Evolutionary conservation across 2,329 filamentous ascomycete species (phyloP).

Genomic region (Penicillium sp.): DNA sequence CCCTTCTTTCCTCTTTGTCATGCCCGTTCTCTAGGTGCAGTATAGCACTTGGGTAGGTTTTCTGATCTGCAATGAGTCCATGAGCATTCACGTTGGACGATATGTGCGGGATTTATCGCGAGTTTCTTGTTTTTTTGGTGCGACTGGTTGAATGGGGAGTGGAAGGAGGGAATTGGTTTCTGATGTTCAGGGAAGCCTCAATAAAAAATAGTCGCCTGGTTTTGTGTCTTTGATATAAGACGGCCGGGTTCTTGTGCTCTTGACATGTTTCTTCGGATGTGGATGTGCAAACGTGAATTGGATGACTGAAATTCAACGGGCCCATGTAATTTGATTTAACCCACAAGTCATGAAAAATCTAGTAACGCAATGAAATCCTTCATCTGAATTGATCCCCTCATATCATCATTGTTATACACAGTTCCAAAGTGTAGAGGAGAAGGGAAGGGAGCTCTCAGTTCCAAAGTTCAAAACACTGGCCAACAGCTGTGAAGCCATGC

Average conservation of each 20-base stretch:
- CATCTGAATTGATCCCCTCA: no score
- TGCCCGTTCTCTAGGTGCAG: background rate
- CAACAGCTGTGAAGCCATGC: background rate
- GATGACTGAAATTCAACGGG: slow-evolving; percentile 21
- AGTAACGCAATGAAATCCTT: slow-evolving; percentile 12
- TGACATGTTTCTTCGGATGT: slow-evolving; percentile 19
- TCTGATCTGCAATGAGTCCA: slow-evolving; percentile 1
- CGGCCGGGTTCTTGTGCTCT: slow-evolving; percentile 9
- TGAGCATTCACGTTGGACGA: slow-evolving; percentile 4
- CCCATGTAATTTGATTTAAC: slow-evolving; percentile 32
- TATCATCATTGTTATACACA: no score
- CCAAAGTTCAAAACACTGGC: background rate
- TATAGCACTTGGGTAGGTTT: background rate
- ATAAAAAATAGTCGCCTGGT: slow-evolving; percentile 1
- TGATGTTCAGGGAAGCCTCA: background rate
- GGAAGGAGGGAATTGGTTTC: background rate
- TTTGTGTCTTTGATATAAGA: background rate
- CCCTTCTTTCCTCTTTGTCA: slow-evolving; percentile 2
- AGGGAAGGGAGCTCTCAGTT: no score
- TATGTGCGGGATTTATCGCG: slow-evolving; percentile 2
- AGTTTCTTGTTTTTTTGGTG: background rate
- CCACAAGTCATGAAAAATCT: slow-evolving; percentile 26
- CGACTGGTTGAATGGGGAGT: slow-evolving; percentile 2
- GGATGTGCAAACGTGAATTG: slow-evolving; percentile 25
- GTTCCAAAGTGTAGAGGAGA: no score